phyloP scores from a whole-genome alignment of 2,329 filamentous ascomycete species.

The Plectosphaerella plurivora region DNA sequence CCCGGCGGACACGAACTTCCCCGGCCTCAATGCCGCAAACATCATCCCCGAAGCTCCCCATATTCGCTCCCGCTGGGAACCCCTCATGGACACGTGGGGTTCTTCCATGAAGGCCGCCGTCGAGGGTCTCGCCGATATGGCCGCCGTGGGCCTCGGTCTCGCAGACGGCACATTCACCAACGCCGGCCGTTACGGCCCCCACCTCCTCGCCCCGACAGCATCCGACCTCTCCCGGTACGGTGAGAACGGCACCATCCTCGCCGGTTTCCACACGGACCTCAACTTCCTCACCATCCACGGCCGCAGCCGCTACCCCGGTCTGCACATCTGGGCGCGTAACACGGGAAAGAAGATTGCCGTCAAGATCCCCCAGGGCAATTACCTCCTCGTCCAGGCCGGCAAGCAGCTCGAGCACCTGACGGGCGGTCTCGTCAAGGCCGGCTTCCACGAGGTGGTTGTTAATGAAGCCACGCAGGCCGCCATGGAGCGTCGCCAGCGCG shows the following conservation, averaged over 20 bases:
- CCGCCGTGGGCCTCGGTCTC: slow-evolving; percentile 51
- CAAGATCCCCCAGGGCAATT: slow-evolving; percentile 52
- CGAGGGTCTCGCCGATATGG: slow-evolving; percentile 54
- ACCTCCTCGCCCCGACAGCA: slow-evolving; percentile 57
- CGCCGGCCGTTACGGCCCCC: slow-evolving; percentile 54
- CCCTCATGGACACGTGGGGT: slow-evolving; percentile 54
- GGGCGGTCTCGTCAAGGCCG: slow-evolving; percentile 56
- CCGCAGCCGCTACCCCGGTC: slow-evolving; percentile 56
- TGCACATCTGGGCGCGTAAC: slow-evolving; percentile 62
- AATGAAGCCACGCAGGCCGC: slow-evolving; percentile 46
- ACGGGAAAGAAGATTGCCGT: slow-evolving; percentile 55
- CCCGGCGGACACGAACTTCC: slow-evolving; percentile 51
- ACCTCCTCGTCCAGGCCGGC: slow-evolving; percentile 57
- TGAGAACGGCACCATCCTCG: slow-evolving; percentile 51
- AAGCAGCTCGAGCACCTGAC: slow-evolving; percentile 61
- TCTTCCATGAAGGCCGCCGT: slow-evolving; percentile 57
- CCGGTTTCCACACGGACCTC: slow-evolving; percentile 60
- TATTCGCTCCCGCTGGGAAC: slow-evolving; percentile 47
- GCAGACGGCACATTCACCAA: slow-evolving; percentile 47
- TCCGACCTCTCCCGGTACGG: slow-evolving; percentile 53
- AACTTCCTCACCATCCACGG: slow-evolving; percentile 64
- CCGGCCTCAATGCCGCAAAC: slow-evolving; percentile 50
- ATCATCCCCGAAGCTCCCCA: slow-evolving; percentile 45
- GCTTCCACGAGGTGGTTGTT: slow-evolving; percentile 58
- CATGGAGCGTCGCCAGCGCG: slow-evolving; percentile 34